Conservation (phyloP, 495 filamentous ascomycete species). For the Pyrenopolyporus hunteri region DNA sequence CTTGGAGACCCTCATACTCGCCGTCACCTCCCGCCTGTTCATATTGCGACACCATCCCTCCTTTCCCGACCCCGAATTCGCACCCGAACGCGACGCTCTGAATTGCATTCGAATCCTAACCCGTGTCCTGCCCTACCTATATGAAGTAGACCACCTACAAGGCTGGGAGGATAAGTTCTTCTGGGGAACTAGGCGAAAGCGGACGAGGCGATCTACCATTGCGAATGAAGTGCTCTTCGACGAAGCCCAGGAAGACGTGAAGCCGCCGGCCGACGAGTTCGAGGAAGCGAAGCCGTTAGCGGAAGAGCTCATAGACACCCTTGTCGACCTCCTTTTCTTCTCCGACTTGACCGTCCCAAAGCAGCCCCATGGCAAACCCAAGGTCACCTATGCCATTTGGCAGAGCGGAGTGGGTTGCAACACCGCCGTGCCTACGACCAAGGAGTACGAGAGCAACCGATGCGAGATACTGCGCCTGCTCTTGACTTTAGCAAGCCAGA, state of each 20-base stretch:
- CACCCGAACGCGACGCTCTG: conserved; percentile 86
- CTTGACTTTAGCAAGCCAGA: conserved; percentile 83
- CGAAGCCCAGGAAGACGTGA: conserved; percentile 63
- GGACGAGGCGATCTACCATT: conserved; percentile 56
- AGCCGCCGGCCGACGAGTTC: conserved; percentile 63
- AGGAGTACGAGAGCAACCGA: conserved; percentile 88
- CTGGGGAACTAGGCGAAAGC: conserved; percentile 78
- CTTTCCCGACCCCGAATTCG: conserved; percentile 85
- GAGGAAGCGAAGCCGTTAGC: conserved; percentile 88
- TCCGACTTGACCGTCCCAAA: conserved; percentile 83
- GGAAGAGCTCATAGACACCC: conserved; percentile 90
- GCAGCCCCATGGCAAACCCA: conserved; percentile 68
- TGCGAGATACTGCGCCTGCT: conserved; percentile 88
- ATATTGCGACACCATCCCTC: conserved; percentile 84
- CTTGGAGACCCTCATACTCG: conserved; percentile 86
- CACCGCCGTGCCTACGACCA: conserved; percentile 82
- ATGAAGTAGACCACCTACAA: conserved; percentile 81
- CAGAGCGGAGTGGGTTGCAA: conserved; percentile 97
- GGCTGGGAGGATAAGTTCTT: conserved; percentile 93
- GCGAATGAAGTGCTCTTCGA: conserved; percentile 84
- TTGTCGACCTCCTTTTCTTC: conserved; percentile 91
- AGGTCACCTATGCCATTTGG: conserved; percentile 95
- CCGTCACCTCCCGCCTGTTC: conserved; percentile 79
- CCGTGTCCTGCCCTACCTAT: conserved; percentile 77
- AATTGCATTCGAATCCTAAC: conserved; percentile 95